phyloP scores from a whole-genome alignment of 805 yeast genomes.

The Teunomyces atbi region DNA sequence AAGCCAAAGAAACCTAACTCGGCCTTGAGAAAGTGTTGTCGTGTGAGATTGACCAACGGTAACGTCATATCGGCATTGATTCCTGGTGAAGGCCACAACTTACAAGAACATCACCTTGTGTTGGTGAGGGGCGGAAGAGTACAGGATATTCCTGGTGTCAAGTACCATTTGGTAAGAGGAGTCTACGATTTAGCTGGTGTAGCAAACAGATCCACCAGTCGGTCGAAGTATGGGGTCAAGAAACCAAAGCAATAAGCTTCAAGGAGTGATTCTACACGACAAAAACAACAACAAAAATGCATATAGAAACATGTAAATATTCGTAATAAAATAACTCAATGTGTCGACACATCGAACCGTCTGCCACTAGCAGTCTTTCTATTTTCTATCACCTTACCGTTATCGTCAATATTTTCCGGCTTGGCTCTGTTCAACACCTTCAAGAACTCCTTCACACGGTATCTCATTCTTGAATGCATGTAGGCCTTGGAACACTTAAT shows the following conservation, averaged over 20 bases:
- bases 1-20: conserved; percentile 99
- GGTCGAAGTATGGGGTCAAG: conserved; percentile 94
- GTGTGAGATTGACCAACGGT: conserved; percentile 91
- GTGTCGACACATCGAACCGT: conserved; percentile 44
- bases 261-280: neutral
- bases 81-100: conserved; percentile 98
- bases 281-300: neutral
- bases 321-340: conserved; percentile 1
- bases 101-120: conserved; percentile 97
- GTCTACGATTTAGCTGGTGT: conserved; percentile 92
- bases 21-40: conserved; percentile 94
- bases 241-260: conserved; percentile 48
- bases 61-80: conserved; percentile 87
- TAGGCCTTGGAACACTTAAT: conserved; percentile 98
- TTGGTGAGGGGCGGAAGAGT: conserved; percentile 97
- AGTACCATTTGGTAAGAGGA: conserved; percentile 91
- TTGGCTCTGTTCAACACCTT: conserved; percentile 96
- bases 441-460: conserved; percentile 87
- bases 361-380: conserved; percentile 75
- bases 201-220: conserved; percentile 83
- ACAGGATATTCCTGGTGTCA: conserved; percentile 98
- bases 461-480: conserved; percentile 98
- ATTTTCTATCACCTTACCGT: conserved; percentile 43
- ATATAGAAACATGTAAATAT: conserved; percentile 4
- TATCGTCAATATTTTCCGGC: conserved; percentile 83